A percentile compares a stretch with the other conserved stretches of the same genome.
These are phyloP conservation scores for Byssoonygena ceratinophila DNA, from an alignment of 2,329 filamentous ascomycete species.

Conservation along the genomic window DNA sequence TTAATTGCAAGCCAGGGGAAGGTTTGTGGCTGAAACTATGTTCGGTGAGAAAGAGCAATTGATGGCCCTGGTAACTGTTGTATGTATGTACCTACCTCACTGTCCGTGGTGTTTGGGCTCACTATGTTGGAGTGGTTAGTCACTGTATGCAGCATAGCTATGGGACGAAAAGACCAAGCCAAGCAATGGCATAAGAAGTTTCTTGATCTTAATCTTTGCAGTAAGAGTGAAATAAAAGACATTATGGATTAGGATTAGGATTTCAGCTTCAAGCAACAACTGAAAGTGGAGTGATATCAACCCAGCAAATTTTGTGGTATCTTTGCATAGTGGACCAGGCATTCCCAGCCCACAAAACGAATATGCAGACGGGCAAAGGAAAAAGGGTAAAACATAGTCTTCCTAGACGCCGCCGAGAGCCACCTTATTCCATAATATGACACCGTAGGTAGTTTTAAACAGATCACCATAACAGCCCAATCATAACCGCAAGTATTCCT, in stretches of 20 bases:
- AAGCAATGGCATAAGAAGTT: background rate
- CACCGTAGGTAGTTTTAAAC: background rate
- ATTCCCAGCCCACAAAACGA: background rate
- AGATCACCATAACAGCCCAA: constrained; percentile 4
- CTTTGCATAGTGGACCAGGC: background rate
- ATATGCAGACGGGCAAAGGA: background rate
- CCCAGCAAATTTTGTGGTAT: background rate
- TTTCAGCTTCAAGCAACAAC: background rate
- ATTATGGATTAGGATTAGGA: background rate
- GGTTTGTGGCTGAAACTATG: background rate
- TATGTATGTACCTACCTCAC: background rate
- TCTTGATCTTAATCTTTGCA: background rate
- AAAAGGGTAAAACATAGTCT: background rate
- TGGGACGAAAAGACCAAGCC: background rate
- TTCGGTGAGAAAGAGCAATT: background rate
- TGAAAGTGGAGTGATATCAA: background rate
- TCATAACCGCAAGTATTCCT: constrained; percentile 4
- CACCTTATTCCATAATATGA: background rate
- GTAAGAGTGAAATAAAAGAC: background rate
- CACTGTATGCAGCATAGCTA: background rate
- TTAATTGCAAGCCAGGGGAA: no score
- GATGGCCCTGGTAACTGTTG: no score
- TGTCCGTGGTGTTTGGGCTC: background rate
- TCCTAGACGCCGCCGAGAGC: constrained; percentile 4
- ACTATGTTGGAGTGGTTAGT: background rate